Percentiles rank a stretch among this genome's conserved stretches.
Conservation (phyloP, 805 yeast species). For the Candida corydali region DNA sequence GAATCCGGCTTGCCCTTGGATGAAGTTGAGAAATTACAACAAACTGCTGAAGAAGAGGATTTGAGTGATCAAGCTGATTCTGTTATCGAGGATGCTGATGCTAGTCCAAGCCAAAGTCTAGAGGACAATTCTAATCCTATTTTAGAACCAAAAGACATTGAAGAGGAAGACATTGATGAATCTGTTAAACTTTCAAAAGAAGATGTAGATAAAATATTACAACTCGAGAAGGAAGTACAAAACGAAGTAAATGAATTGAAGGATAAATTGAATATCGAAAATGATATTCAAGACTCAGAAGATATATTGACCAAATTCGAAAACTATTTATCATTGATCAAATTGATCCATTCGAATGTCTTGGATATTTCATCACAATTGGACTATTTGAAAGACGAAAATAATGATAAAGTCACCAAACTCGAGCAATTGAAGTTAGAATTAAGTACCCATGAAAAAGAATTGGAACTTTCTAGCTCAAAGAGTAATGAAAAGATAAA, state of each 20-base stretch:
- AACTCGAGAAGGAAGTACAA: neutral
- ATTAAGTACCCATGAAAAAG: neutral
- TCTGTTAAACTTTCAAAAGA: neutral
- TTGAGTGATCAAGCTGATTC: neutral
- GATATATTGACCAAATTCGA: neutral
- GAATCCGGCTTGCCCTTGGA: neutral
- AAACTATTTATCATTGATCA: neutral
- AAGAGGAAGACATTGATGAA: neutral
- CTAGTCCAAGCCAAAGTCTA: neutral
- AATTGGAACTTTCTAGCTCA: neutral
- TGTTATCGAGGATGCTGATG: neutral
- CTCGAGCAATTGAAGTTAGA: neutral
- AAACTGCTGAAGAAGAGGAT: neutral
- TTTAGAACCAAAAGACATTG: too few relatives aligned
- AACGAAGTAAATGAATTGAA: neutral
- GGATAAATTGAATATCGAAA: neutral
- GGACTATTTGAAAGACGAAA: neutral
- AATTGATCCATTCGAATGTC: neutral
- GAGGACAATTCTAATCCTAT: neutral
- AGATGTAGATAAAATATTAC: neutral
- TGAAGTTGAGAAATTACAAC: neutral
- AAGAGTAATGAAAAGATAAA: neutral
- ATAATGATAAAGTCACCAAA: neutral
- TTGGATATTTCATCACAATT: neutral
- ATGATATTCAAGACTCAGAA: neutral